Conservation (phyloP, 2,329 filamentous ascomycete species). For the Cytospora piceae region DNA sequence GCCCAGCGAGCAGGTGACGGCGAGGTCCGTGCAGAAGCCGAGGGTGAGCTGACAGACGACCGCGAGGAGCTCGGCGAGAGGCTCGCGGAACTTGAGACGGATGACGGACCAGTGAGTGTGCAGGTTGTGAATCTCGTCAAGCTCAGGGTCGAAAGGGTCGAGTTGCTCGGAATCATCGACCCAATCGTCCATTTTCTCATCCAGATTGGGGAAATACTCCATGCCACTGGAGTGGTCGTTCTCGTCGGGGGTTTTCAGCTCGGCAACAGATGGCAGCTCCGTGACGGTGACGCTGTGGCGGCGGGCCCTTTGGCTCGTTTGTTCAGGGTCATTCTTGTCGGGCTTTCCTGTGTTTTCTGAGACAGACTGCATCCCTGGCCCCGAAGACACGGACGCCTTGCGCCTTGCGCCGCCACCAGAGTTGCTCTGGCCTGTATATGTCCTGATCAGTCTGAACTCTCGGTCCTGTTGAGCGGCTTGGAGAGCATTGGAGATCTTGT, state of each 20-base stretch:
- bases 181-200: conserved; percentile 23
- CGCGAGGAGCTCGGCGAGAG: conserved; percentile 56
- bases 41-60: conserved; percentile 45
- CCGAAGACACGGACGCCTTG: conserved; percentile 23
- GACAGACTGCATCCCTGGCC: conserved; percentile 1
- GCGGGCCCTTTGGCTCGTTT: conserved; percentile 2
- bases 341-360: conserved; percentile 18
- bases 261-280: conserved; percentile 22
- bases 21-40: conserved; percentile 54
- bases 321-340: conserved; percentile 13
- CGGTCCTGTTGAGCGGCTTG: conserved; percentile 28
- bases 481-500: conserved; percentile 26
- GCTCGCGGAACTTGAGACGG: conserved; percentile 55
- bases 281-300: conserved; percentile 17
- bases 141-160: conserved; percentile 25
- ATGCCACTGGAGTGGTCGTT: conserved; percentile 6
- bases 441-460: conserved; percentile 26
- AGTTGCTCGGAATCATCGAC: conserved; percentile 22
- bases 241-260: conserved; percentile 25
- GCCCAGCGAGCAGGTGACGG: conserved; percentile 42
- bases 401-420: conserved; percentile 15
- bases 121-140: conserved; percentile 53
- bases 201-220: conserved; percentile 20
- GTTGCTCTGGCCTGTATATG: conserved; percentile 20
- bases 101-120: conserved; percentile 53